These are phyloP conservation scores for Rhodosporidiobolus sp. DNA, from an alignment of 768 basidiomycete species.

Conservation along the genomic window DNA sequence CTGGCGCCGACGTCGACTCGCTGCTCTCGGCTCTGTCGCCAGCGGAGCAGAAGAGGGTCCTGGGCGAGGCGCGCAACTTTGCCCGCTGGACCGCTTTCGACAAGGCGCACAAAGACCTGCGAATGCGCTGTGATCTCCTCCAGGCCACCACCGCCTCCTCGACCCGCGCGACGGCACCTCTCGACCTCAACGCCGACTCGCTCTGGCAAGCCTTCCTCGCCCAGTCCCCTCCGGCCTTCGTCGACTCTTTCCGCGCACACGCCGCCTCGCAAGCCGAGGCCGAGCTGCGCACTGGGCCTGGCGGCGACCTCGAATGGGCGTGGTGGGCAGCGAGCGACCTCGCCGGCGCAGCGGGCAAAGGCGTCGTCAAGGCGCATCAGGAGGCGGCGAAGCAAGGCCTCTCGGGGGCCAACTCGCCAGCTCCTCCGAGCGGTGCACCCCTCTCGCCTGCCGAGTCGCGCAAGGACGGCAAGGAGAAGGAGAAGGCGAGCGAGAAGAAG, in stretches of 20 bases:
- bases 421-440: too few species aligned
- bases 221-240: background rate
- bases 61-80: constrained; percentile 14
- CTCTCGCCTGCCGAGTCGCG: too few species aligned
- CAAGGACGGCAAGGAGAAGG: background rate
- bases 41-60: background rate
- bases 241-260: background rate
- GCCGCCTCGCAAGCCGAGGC: background rate
- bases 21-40: background rate
- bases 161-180: too few species aligned
- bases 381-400: constrained; percentile 6
- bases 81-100: constrained; percentile 12
- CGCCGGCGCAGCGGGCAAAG: constrained; percentile 17
- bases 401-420: background rate
- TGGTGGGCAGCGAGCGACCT: constrained; percentile 27
- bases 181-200: background rate
- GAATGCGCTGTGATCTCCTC: constrained; percentile 25
- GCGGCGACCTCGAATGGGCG: constrained; percentile 33
- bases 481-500: background rate
- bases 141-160: background rate
- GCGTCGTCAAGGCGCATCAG: constrained; percentile 15
- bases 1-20: constrained; percentile 14
- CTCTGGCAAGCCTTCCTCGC: constrained; percentile 20
- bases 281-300: constrained; percentile 10
- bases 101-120: constrained; percentile 29